Evolutionary conservation across 176 grass and related monocot species (phyloP).

Genomic region (Alloteropsis semialata): DNA sequence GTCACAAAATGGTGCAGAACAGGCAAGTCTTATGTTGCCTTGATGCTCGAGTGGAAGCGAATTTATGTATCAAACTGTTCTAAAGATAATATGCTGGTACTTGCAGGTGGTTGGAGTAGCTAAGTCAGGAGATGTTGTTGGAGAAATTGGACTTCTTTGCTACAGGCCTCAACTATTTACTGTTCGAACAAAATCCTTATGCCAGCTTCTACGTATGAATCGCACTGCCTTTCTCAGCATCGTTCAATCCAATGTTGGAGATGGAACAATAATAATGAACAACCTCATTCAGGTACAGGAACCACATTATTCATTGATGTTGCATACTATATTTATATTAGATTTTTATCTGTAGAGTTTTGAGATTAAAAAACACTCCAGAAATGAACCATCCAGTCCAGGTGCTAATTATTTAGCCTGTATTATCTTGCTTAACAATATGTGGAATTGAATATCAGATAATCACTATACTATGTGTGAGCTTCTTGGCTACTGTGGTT

Average conservation of each 20-base stretch:
- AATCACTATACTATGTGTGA: background rate
- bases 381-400: background rate
- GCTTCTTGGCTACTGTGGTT: background rate
- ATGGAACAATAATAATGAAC: constrained; percentile 93
- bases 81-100: constrained; percentile 22
- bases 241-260: constrained; percentile 88
- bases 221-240: constrained; percentile 75
- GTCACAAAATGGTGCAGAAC: constrained; percentile 43
- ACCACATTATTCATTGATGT: background rate
- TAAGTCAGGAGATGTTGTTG: constrained; percentile 76
- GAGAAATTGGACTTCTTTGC: constrained; percentile 96
- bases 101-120: constrained; percentile 51
- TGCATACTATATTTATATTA: constrained; percentile 1
- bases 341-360: background rate
- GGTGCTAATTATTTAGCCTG: background rate
- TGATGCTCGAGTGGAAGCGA: constrained; percentile 2
- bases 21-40: constrained; percentile 49
- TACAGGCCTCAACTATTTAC: constrained; percentile 93
- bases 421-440: background rate
- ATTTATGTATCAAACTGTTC: constrained; percentile 26
- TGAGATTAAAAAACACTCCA: background rate
- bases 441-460: background rate
- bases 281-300: constrained; percentile 78
- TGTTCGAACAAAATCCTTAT: constrained; percentile 86
- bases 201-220: constrained; percentile 86